Base-by-base conservation (phyloP, 2,329 filamentous ascomycete species). In the Coniochaeta sp. region DNA sequence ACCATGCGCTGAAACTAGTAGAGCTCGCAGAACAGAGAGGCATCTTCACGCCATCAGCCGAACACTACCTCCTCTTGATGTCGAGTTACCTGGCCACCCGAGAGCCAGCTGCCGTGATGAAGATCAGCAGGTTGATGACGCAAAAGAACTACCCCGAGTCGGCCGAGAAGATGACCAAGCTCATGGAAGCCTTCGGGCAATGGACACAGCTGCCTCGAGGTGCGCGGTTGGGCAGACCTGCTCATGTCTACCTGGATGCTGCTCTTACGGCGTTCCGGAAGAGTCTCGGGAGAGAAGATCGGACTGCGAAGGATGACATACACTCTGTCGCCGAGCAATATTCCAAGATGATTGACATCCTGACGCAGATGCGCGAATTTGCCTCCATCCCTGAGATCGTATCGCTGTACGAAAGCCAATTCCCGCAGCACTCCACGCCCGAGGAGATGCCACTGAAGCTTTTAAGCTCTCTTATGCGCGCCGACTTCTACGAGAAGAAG, bases 391-490 rank as follows among this genome's bases (percentile, higher is more conserved):
- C 77, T 34, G 73, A 78, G 55, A 75, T 79, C 60, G 76, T 80
- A 36, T 70, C 78, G 4, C 72, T 79, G 17, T 83, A 84, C 66
- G 81, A 59, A 76, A 79, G 60, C 67, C 88, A 57, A 79, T 88
- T 64, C 8, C 66, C 67, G 16, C 40, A 59, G 28, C 58, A 62
- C 24, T 38, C 55, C 9, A 62, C 60, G 14, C 56, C 86, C 6
- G 82, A 83, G 17, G 73, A 81, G 62, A 74, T 83, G 59, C 73
- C 91, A 6, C 79, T 87, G 64, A 74, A 61, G 17, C 73, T 93
- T 59, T 73, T 90, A 24, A 79, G 80, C 57, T 81, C 87, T 9
- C 73, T 93, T 61, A 93, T 96, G 88, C 76, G 80, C 24, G 80
- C 85, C 0, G 82, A 89, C 67, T 75, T 85, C 50, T 76, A 79